A percentile compares a stretch with the other conserved stretches of the same genome.
These are phyloP conservation scores for Xylaria sp. DNA, from an alignment of 2,329 filamentous ascomycete genomes.

Conservation along the genomic window DNA sequence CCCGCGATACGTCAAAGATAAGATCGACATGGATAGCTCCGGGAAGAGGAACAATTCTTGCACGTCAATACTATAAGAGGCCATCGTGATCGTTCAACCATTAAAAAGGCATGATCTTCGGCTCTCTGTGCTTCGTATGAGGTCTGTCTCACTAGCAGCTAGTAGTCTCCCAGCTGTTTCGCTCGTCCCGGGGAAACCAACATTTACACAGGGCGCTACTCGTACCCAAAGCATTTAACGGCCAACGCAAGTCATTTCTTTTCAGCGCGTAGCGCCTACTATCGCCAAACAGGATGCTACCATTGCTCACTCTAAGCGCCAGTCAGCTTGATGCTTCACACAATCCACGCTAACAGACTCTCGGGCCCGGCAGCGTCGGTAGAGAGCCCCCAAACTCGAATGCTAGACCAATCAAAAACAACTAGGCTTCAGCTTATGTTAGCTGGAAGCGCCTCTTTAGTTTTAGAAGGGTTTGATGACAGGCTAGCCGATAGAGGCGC, in stretches of 20 bases:
- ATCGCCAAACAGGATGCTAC: slow-evolving; percentile 2
- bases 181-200: neutral
- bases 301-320: slow-evolving; percentile 1
- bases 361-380: slow-evolving; percentile 23
- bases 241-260: slow-evolving; percentile 3
- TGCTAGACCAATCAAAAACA: slow-evolving; percentile 15
- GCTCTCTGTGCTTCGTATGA: neutral
- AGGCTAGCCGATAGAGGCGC: slow-evolving; percentile 1
- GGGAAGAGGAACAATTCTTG: slow-evolving; percentile 2
- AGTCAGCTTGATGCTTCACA: slow-evolving; percentile 12
- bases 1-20: slow-evolving; percentile 6
- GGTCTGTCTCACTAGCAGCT: slow-evolving; percentile 12
- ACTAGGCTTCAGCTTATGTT: slow-evolving; percentile 21
- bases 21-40: slow-evolving; percentile 11
- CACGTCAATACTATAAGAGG: neutral
- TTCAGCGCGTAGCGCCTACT: neutral
- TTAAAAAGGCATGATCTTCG: slow-evolving; percentile 25
- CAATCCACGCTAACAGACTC: slow-evolving; percentile 23
- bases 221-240: neutral
- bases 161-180: slow-evolving; percentile 9
- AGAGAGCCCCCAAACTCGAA: slow-evolving; percentile 11
- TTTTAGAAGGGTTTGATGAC: slow-evolving; percentile 1
- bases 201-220: neutral
- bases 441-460: slow-evolving; percentile 12
- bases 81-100: neutral